phyloP scores from a whole-genome alignment of 257 asterid species.

The Lycium barbarum region DNA sequence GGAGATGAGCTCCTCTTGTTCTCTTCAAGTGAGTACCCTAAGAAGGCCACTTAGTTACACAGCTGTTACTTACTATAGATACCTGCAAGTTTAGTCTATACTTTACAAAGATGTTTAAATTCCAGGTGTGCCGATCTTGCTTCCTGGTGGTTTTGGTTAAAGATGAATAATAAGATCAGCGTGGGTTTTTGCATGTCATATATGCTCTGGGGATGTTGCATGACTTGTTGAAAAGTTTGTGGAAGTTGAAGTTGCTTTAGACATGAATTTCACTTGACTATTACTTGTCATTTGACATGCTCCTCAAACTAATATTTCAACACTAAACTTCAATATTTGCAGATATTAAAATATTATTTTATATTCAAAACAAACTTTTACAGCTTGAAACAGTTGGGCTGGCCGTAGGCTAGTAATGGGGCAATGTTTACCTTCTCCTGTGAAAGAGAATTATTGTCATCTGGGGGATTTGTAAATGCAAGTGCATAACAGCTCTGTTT shows the following conservation, averaged over 20 bases:
- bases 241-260: neutral
- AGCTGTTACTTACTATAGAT: conserved; percentile 11
- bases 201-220: neutral
- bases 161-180: neutral
- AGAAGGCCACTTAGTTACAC: neutral
- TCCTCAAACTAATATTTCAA: neutral
- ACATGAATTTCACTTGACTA: conserved; percentile 14
- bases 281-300: neutral
- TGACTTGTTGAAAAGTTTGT: neutral
- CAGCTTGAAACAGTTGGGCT: neutral
- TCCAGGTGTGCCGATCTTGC: conserved; percentile 2
- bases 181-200: neutral
- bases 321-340: neutral
- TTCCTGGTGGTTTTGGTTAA: conserved; percentile 22
- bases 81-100: conserved; percentile 2
- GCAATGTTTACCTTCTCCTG: neutral
- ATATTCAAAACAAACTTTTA: neutral
- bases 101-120: conserved; percentile 7
- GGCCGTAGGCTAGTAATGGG: neutral
- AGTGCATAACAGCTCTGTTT: neutral
- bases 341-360: neutral
- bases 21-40: conserved; percentile 9
- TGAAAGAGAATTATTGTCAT: neutral
- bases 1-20: conserved; percentile 8
- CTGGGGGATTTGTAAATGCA: neutral